These are phyloP conservation scores for Phoma sp. DNA, from an alignment of 2,329 filamentous ascomycete species.

Conservation along the genomic window DNA sequence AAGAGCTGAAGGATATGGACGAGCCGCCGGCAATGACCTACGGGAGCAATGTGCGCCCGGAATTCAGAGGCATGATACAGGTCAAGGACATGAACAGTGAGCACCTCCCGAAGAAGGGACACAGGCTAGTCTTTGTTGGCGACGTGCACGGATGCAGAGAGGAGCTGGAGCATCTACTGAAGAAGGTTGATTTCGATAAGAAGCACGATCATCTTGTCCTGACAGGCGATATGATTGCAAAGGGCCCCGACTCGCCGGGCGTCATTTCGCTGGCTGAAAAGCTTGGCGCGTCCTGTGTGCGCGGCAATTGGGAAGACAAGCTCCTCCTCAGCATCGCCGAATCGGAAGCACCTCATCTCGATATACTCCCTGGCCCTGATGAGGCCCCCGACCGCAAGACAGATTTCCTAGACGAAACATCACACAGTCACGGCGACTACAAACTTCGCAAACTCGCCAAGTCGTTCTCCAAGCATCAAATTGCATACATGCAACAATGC, in stretches of 20 bases:
- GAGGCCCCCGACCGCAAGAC: constrained; percentile 38
- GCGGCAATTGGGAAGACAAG: constrained; percentile 91
- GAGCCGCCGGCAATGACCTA: constrained; percentile 42
- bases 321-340: constrained; percentile 71
- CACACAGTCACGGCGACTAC: constrained; percentile 42
- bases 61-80: constrained; percentile 58
- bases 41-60: constrained; percentile 55
- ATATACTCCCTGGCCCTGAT: constrained; percentile 35
- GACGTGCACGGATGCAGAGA: constrained; percentile 89
- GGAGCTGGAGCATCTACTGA: constrained; percentile 66
- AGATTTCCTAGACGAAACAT: constrained; percentile 37
- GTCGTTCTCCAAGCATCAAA: constrained; percentile 64
- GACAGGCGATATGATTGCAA: constrained; percentile 64
- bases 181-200: constrained; percentile 67
- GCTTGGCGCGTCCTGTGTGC: constrained; percentile 78
- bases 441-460: constrained; percentile 61
- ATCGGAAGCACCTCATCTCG: constrained; percentile 28
- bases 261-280: constrained; percentile 78
- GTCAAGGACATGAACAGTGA: constrained; percentile 56
- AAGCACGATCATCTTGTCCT: constrained; percentile 57
- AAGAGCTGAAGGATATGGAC: constrained; percentile 46
- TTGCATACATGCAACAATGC: constrained; percentile 70
- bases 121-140: constrained; percentile 79
- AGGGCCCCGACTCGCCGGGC: constrained; percentile 81
- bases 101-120: constrained; percentile 54